These are phyloP conservation scores for Aspergillus chevalieri DNA, from an alignment of 2,329 filamentous ascomycete species.

Conservation along the genomic window DNA sequence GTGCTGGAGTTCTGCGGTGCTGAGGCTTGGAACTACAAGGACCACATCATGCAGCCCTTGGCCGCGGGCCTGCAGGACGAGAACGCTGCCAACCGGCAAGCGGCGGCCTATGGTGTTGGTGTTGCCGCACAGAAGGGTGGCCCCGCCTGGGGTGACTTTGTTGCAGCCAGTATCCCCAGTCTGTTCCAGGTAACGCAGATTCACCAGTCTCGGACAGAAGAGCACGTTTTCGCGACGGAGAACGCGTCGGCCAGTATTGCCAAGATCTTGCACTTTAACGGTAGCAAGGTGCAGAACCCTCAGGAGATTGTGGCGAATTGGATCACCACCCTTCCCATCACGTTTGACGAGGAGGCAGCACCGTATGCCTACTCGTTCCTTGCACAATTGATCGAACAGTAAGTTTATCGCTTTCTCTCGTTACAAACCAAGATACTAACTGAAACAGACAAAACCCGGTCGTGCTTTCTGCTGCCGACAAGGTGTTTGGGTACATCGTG, in stretches of 20 bases:
- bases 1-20: slow-evolving; percentile 93
- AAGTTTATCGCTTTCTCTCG: slow-evolving; percentile 43
- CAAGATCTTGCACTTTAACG: slow-evolving; percentile 91
- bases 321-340: slow-evolving; percentile 84
- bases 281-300: slow-evolving; percentile 65
- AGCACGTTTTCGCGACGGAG: slow-evolving; percentile 94
- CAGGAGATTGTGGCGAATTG: slow-evolving; percentile 76
- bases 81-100: slow-evolving; percentile 88
- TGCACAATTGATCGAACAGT: slow-evolving; percentile 88
- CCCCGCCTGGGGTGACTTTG: slow-evolving; percentile 77
- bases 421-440: neutral
- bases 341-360: slow-evolving; percentile 93
- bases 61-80: slow-evolving; percentile 78
- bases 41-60: slow-evolving; percentile 80
- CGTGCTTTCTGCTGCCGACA: slow-evolving; percentile 68
- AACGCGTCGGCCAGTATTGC: slow-evolving; percentile 95
- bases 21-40: slow-evolving; percentile 78
- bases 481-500: slow-evolving; percentile 77
- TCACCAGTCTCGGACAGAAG: slow-evolving; percentile 76
- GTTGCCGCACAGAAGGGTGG: slow-evolving; percentile 93
- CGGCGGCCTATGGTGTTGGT: slow-evolving; percentile 90
- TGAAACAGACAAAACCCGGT: slow-evolving; percentile 70
- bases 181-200: slow-evolving; percentile 81
- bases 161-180: slow-evolving; percentile 69
- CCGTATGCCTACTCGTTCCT: slow-evolving; percentile 94